Evolutionary conservation across 164 flowering plant species (phyloP), one percentile per base, ranked within the genome.

Genomic region (Nymphaea colorata): DNA sequence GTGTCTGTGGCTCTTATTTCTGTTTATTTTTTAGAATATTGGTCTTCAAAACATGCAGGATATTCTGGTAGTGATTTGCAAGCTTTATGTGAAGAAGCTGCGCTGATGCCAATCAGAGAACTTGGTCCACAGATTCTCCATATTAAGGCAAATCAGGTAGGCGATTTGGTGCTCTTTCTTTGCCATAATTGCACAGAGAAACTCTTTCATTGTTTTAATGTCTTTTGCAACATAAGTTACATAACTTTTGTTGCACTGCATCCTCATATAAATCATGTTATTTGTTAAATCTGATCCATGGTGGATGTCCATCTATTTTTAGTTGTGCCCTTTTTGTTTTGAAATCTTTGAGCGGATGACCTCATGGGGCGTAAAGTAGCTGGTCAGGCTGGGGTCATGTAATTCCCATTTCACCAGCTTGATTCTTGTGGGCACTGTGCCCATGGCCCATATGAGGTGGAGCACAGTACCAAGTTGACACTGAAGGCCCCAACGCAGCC

Each of bases 21-120:
- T 36, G 8, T 61, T n/a, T 61, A 61, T n/a, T 36, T 36, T 8
- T 61, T 7, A n/a, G 16, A n/a, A 8, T 6, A 6, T 3, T 61
- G 64, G 5, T 10, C 67, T 3, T 70, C 51, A 57, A 41, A 68
- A 72, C 65, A 55, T 62, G 43, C 57, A 95, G 99, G 99, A 64
- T 95, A 95, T 79, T 92, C 99, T 67, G 99, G 99, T 64, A 95
- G 99, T 66, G 99, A 95, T 80, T 76, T 95, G 51, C 93, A 90
- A 82, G 99, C 98, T 41, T 80, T 92, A 77, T 95, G 99, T 75
- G 97, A 89, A 83, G 98, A 91, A 80, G 97, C 98, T 73, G 98
- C 98, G 4, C 87, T 91, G 98, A 88, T 89, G 93, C 98, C 98
- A 66, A 92, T 95, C 53, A 84, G 99, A 76, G 99, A 95, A 79